Evolutionary conservation across 305 asterid genomes (phyloP), one percentile per base, ranked within the genome.

Genomic region (Solanum hybrid): DNA sequence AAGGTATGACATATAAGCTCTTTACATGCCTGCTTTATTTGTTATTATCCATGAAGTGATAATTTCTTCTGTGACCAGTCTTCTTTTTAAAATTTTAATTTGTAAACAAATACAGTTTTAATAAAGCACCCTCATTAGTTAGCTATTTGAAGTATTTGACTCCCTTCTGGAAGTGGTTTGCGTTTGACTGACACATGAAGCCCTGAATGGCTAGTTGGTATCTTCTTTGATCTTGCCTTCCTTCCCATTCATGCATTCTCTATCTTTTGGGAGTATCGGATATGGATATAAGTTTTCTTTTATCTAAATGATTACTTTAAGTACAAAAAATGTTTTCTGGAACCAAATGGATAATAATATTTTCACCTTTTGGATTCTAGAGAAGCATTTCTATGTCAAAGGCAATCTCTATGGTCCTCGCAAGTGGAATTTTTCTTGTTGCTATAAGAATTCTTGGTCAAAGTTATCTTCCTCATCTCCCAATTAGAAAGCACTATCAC

Each of bases 341-440:
- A 31, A 51, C 70, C 76, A 51, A 84, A 84, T 51, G 22, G 76
- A 84, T 33, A 15, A 84, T 82, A 84, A 17, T 3, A 27, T 84
- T 80, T 36, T 78, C 73, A 76, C 91, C 32, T 86, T 89, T 34
- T 87, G 92, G 76, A 73, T 91, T 90, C 37, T 95, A 97, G 99
- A 93, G 96, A 68, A 86, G 89, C 75, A 91, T 90, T 92, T 93
- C 96, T 90, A 89, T 94, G 91, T 90, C 94, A 89, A 94, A 94
- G 92, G 89, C 87, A 90, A 80, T 95, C 80, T 93, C 96, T 61
- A 81, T 86, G 91, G 90, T 91, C 90, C 76, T 96, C 84, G 95
- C 92, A 77, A 93, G 97, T 91, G 98, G 97, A 88, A 84, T 95
- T 73, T 93, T 97, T 89, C 89, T 97, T 83, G 93, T 95, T 85